These are phyloP conservation scores for Aspergillus chevalieri DNA, from an alignment of 2,329 filamentous ascomycete species.

Conservation along the genomic window DNA sequence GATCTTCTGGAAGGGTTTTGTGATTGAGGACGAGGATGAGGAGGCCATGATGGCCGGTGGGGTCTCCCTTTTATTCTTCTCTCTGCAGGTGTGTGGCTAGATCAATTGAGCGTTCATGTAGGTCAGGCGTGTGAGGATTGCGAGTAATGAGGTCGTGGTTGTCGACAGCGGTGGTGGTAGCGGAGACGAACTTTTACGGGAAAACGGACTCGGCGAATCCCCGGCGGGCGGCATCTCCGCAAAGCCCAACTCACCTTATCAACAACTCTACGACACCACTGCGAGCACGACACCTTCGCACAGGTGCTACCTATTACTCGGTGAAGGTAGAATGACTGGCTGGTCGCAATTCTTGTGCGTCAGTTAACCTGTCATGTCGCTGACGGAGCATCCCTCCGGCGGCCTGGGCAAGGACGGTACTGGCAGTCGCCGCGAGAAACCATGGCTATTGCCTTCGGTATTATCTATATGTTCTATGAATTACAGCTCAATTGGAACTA, in stretches of 20 bases:
- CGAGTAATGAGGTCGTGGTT: constrained; percentile 4
- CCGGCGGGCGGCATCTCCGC: constrained; percentile 2
- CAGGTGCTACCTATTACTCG: neutral
- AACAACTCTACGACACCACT: neutral
- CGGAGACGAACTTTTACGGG: constrained; percentile 27
- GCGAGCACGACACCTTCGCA: too few species aligned
- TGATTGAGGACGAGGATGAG: constrained; percentile 15
- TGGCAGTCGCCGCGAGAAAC: constrained; percentile 37
- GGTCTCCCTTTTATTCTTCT: constrained; percentile 3
- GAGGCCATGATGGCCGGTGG: constrained; percentile 32
- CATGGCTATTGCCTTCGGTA: constrained; percentile 50
- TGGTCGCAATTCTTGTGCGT: constrained; percentile 2
- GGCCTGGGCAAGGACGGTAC: constrained; percentile 18
- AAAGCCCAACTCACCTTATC: neutral
- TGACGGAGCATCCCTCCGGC: constrained; percentile 10
- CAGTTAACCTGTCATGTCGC: constrained; percentile 16
- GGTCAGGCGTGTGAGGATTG: constrained; percentile 2
- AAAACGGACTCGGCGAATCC: constrained; percentile 14
- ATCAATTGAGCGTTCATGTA: neutral
- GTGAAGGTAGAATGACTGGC: constrained; percentile 11
- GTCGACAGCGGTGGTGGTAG: constrained; percentile 8
- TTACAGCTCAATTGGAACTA: neutral
- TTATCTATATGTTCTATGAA: constrained; percentile 3
- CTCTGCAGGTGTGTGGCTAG: neutral
- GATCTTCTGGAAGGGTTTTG: constrained; percentile 28